Evolutionary conservation across 306 rosid genomes (phyloP).

Genomic region (Macrotyloma uniflorum): DNA sequence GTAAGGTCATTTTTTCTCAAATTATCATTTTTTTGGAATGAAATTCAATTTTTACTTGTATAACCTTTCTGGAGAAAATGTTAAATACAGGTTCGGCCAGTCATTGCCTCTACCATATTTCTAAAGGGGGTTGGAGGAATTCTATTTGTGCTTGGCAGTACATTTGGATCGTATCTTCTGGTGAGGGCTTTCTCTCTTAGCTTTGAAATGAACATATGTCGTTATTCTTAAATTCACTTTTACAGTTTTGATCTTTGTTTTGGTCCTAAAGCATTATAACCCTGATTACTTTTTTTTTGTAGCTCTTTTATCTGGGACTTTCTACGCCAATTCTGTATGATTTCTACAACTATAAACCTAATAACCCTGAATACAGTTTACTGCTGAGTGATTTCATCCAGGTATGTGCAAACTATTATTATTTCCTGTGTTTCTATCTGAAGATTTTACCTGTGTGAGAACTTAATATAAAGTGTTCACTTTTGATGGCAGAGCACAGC

Average conservation of each 20-base stretch:
- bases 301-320: constrained; percentile 68
- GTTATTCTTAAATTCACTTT: constrained; percentile 10
- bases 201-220: neutral
- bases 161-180: constrained; percentile 75
- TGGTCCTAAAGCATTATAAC: neutral
- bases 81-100: constrained; percentile 58
- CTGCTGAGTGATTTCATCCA: constrained; percentile 70
- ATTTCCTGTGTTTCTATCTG: neutral
- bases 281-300: constrained; percentile 7
- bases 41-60: constrained; percentile 17
- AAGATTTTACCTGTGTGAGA: neutral
- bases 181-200: constrained; percentile 45
- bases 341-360: constrained; percentile 73
- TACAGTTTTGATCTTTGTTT: neutral
- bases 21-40: neutral
- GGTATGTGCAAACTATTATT: constrained; percentile 55
- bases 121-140: constrained; percentile 86
- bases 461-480: constrained; percentile 24
- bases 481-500: constrained; percentile 59
- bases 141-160: constrained; percentile 74
- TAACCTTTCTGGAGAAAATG: constrained; percentile 38
- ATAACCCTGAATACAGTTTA: constrained; percentile 40
- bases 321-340: constrained; percentile 74
- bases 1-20: constrained; percentile 50
- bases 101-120: constrained; percentile 55